A percentile compares a stretch with the other conserved stretches of the same genome.
phyloP scores from a whole-genome alignment of 2,329 filamentous ascomycete species.

The Drechslerella coelobrocha region DNA sequence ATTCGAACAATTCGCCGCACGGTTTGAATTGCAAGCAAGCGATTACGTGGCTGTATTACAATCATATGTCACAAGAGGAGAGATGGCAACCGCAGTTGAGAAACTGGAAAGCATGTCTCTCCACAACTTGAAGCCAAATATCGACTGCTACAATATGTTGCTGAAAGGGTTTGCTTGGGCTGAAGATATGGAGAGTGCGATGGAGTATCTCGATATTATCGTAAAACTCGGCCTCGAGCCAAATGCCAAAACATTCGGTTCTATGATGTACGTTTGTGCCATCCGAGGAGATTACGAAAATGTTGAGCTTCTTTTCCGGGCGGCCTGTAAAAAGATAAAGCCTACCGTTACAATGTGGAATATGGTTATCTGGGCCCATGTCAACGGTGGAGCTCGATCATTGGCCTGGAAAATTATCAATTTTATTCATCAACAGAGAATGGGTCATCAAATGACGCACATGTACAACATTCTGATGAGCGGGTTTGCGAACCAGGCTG shows the following conservation, averaged over 20 bases:
- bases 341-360: slow-evolving; percentile 41
- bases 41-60: slow-evolving; percentile 69
- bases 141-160: slow-evolving; percentile 76
- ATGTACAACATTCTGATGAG: slow-evolving; percentile 50
- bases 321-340: slow-evolving; percentile 24
- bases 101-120: slow-evolving; percentile 69
- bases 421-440: slow-evolving; percentile 24
- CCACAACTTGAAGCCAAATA: slow-evolving; percentile 65
- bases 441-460: slow-evolving; percentile 39
- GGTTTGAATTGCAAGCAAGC: slow-evolving; percentile 50
- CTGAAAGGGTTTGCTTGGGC: slow-evolving; percentile 73
- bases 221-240: slow-evolving; percentile 62
- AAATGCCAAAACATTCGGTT: slow-evolving; percentile 71
- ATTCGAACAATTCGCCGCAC: slow-evolving; percentile 58
- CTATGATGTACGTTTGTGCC: slow-evolving; percentile 75
- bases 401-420: slow-evolving; percentile 42
- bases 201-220: slow-evolving; percentile 70
- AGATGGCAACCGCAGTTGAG: slow-evolving; percentile 66
- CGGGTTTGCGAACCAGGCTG: slow-evolving; percentile 35
- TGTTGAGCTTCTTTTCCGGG: slow-evolving; percentile 61
- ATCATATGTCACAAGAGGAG: slow-evolving; percentile 73
- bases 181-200: slow-evolving; percentile 71
- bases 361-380: slow-evolving; percentile 43
- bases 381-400: slow-evolving; percentile 44
- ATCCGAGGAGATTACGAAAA: slow-evolving; percentile 73